Evolutionary conservation across 2,329 filamentous ascomycete species (phyloP), one percentile per base, ranked within the genome.

Genomic region (Huntiella omanensis): DNA sequence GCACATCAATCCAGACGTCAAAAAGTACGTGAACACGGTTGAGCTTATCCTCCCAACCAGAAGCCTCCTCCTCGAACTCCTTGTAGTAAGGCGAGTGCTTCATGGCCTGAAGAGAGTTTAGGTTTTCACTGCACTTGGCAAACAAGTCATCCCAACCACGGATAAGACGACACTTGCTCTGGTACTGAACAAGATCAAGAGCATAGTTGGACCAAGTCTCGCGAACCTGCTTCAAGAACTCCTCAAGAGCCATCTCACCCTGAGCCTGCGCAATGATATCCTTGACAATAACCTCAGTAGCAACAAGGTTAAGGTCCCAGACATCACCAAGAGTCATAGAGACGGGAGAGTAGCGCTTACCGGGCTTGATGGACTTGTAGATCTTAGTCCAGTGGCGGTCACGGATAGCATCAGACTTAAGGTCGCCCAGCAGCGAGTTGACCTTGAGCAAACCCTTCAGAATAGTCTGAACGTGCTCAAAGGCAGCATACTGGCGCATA

Each of bases 1-100:
- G 91, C n/a, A 99, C 92, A 63, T 98, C 92, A 55, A 98, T 98
- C 92, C 92, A 99, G 12, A 98, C 87, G 60, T 99, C 91, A 57
- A 99, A 98, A 7, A 98, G 72, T 12, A 98, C 85, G 59, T 98
- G 91, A 2, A 98, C 86, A 40, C 91, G 78, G 60, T 96, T 99
- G 19, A 99, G 72, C 60, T 93, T 94, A 63, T 98, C 92, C 63
- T 98, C 92, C 91, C 91, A 98, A 1, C 82, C 75, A 1, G 86
- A 82, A 5, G 92, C 92, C 55, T 98, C 91, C 56, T 98, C 91
- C 59, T 98, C 91, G 52, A 99, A 99, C 56, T 96, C 88, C 61
- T 95, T 96, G 70, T 94, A 98, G 62, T 98, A 98, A 0, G 91
- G 91, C 4, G 91, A 99, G 61, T 98, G 88, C 58, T 85, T 82